Evolutionary conservation across 805 yeast species (phyloP), one percentile per base, ranked within the genome.

Genomic region (Teunomyces aglyptinius): DNA sequence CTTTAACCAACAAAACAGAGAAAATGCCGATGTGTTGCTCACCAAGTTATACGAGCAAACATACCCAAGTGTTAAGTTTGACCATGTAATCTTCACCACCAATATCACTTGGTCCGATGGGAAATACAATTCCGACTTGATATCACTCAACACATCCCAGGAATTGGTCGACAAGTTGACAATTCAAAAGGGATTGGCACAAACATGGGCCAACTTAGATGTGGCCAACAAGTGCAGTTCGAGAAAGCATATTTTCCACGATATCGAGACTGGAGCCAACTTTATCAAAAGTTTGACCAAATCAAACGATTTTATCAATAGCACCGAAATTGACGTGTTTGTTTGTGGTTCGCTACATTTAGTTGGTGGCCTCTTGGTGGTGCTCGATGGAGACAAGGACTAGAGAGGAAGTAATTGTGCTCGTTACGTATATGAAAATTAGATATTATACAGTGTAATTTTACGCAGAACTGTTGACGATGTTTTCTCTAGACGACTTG

Each of bases 1-100:
- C 5, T 94, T 95, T 73, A 94, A 94, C 64, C 99, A 94, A 65
- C 99, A 94, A 64, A 87, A 91, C 13, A 78, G 99, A 58, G 96
- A 91, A 52, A 71, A 71, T 49, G 90, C 91, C 4, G 75, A 74
- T 18, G 79, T 78, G 3, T 73, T 92, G 32, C 76, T 89, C 15
- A 69, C 70, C 15, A 71, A 73, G 45, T 70, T 94, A 20, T 70
- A 77, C 58, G 59, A 73, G 2, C 60, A 53, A 19, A 59, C 65
- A 13, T 60, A 64, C 1, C 61, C 70, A 0, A 65, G 64, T 3
- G 60, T 81, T 8, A 63, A 62, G 15, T 89, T 91, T 56, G 92
- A 87, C 63, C 81, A 84, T 49, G 96, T 81, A 2, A 73, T 91
- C 4, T 95, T 94, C 69, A 82, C 95, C 7, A 89, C 99, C 0